Evolutionary conservation across 2,329 filamentous ascomycete genomes (phyloP).

Genomic region (Malbranchea cinnamomea): DNA sequence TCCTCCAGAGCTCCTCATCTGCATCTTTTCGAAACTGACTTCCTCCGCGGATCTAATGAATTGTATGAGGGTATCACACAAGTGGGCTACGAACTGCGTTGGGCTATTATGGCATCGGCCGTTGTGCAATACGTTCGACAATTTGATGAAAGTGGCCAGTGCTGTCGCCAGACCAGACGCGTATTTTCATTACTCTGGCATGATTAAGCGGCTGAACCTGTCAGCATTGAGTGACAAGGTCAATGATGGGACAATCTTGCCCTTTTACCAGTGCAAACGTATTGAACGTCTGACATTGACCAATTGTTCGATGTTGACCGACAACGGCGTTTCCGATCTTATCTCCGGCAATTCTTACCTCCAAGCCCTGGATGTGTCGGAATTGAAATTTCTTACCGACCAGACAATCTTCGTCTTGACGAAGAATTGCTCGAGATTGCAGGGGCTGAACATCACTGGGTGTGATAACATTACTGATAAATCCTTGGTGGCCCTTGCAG

Average conservation of each 20-base stretch:
- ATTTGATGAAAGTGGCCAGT: slow-evolving; percentile 64
- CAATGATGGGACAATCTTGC: slow-evolving; percentile 77
- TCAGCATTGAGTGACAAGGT: slow-evolving; percentile 60
- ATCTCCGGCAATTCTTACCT: slow-evolving; percentile 66
- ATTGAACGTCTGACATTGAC: slow-evolving; percentile 88
- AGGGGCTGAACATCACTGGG: slow-evolving; percentile 83
- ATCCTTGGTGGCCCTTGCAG: slow-evolving; percentile 64
- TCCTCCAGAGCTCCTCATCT: slow-evolving; percentile 87
- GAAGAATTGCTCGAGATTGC: slow-evolving; percentile 65
- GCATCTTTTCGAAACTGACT: slow-evolving; percentile 73
- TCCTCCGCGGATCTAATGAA: slow-evolving; percentile 62
- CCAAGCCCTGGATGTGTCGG: slow-evolving; percentile 79
- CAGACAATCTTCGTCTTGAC: slow-evolving; percentile 64
- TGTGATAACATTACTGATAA: slow-evolving; percentile 77
- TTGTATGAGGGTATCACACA: slow-evolving; percentile 87
- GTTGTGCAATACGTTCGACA: slow-evolving; percentile 72
- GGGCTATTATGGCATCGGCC: slow-evolving; percentile 91
- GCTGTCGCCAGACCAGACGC: slow-evolving; percentile 59
- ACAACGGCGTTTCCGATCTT: slow-evolving; percentile 65
- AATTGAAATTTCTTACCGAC: slow-evolving; percentile 66
- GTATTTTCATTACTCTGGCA: slow-evolving; percentile 76
- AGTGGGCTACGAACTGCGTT: slow-evolving; percentile 84
- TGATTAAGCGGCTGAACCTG: slow-evolving; percentile 84
- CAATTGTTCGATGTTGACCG: slow-evolving; percentile 72
- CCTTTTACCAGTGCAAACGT: slow-evolving; percentile 71